phyloP scores from a whole-genome alignment of 192 early-diverging fungal species.

The Coemansia sp. region DNA sequence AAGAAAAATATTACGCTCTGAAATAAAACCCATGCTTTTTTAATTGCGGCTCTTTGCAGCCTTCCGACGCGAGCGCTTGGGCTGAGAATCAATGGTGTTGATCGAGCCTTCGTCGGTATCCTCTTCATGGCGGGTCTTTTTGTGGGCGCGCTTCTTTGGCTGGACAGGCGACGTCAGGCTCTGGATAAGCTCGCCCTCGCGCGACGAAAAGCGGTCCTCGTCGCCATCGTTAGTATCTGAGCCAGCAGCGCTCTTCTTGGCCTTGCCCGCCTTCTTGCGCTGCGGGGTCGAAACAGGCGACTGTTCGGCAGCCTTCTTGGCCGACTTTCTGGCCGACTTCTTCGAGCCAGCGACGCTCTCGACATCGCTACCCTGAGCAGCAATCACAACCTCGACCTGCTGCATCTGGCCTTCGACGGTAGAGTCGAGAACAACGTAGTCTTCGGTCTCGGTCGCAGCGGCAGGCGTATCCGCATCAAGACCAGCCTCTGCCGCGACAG shows the following conservation, averaged over 20 bases:
- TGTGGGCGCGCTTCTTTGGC: conserved; percentile 33
- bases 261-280: conserved; percentile 23
- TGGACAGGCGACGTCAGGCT: conserved; percentile 47
- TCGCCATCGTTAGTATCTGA: conserved; percentile 7
- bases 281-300: conserved; percentile 10
- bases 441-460: conserved; percentile 2
- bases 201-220: conserved; percentile 37
- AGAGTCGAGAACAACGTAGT: conserved; percentile 2
- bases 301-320: conserved; percentile 5
- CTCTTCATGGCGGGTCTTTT: conserved; percentile 34
- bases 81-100: conserved; percentile 23
- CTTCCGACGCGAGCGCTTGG: conserved; percentile 46
- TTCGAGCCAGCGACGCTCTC: conserved; percentile 3
- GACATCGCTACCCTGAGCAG: conserved; percentile 7
- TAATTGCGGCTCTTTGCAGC: conserved; percentile 29
- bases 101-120: conserved; percentile 31
- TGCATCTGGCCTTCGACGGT: conserved; percentile 10
- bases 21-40: neutral
- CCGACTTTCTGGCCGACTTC: neutral
- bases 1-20: conserved; percentile 1
- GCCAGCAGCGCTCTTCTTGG: conserved; percentile 26
- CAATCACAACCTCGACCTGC: conserved; percentile 11
- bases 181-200: conserved; percentile 38
- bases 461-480: conserved; percentile 24
- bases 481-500: conserved; percentile 30